Base-by-base conservation (phyloP, 2,329 filamentous ascomycete species). In the Incumbomyces lentus region DNA sequence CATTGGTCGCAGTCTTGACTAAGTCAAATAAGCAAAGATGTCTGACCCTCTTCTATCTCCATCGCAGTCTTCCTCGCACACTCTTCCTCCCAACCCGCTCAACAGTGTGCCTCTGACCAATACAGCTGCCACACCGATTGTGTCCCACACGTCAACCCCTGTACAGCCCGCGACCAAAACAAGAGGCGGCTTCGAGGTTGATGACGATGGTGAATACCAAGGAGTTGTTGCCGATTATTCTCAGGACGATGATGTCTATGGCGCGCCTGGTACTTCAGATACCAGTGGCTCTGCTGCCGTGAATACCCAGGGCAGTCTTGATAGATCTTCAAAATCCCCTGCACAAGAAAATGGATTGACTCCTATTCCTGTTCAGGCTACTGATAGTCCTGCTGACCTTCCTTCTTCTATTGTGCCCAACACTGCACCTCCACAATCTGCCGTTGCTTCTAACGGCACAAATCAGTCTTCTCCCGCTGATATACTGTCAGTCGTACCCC, bases 141-240 rank as follows among this genome's bases (percentile, higher is more conserved):
- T 48, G 40, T 33, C 51, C 22, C 37, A 48, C 14, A 41, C 63
- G 59, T 35, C 60, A 60, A 47, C 60, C 60, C 53, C 67, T 64
- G 52, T 68, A 62, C 56, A 74, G 68, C 60, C 47, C 44, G 45
- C 55, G 47, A 49, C 55, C 47, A 50, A 55, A 52, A 56, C 70
- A 51, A 72, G 74, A 59, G 76, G 75, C 62, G 77, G 76, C 56
- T 79, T 80, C 69, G 73, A 78, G 64, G 71, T 76, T 61, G 77
- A 80, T 64, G 76, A 78, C 62, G 75, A 78, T 60, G 73, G 74
- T 62, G 73, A 75, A 58, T 73, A 75, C 60, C 74, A 78, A 59
- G 71, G 72, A 57, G 69, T 72, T 43, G 56, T 63, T 52, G 63
- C 64, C 53, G 66, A 55, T 32, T 55, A 57, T 50, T 52, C 40